Evolutionary conservation across 176 grass and related monocot species (phyloP).

Genomic region (Tuctoria greenei): DNA sequence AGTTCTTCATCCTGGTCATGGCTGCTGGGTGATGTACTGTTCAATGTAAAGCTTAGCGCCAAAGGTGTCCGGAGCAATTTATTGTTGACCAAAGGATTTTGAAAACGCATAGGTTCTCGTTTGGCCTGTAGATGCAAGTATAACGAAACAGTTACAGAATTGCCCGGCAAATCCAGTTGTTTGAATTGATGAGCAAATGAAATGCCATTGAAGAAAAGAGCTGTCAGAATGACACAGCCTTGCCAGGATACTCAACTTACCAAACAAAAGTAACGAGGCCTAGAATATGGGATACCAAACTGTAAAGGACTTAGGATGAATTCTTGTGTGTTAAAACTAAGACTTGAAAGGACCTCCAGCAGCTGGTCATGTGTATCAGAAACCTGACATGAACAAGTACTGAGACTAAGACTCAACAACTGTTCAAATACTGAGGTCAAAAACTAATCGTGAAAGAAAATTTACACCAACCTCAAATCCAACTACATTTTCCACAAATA

Average conservation of each 20-base stretch:
- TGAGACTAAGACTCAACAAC: background rate
- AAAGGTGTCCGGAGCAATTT: slow-evolving; percentile 58
- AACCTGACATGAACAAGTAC: slow-evolving; percentile 49
- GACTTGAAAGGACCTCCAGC: slow-evolving; percentile 68
- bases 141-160: slow-evolving; percentile 13
- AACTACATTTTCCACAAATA: slow-evolving; percentile 95
- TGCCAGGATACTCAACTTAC: slow-evolving; percentile 45
- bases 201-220: background rate
- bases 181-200: slow-evolving; percentile 7
- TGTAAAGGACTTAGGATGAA: slow-evolving; percentile 91
- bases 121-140: slow-evolving; percentile 61
- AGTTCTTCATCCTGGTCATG: slow-evolving; percentile 39
- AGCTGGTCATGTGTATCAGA: slow-evolving; percentile 86
- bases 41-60: slow-evolving; percentile 28
- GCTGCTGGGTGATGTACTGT: slow-evolving; percentile 1
- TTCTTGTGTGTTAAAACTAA: slow-evolving; percentile 81
- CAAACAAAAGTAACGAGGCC: slow-evolving; percentile 96
- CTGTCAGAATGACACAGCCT: background rate
- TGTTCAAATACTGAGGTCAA: slow-evolving; percentile 7
- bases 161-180: background rate
- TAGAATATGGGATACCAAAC: slow-evolving; percentile 95
- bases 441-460: slow-evolving; percentile 16
- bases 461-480: slow-evolving; percentile 84
- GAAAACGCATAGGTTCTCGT: slow-evolving; percentile 62
- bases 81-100: slow-evolving; percentile 51